A percentile compares a stretch with the other conserved stretches of the same genome.
phyloP scores from a whole-genome alignment of 768 basidiomycete genomes.

The Lactarius pseudohatsudake region DNA sequence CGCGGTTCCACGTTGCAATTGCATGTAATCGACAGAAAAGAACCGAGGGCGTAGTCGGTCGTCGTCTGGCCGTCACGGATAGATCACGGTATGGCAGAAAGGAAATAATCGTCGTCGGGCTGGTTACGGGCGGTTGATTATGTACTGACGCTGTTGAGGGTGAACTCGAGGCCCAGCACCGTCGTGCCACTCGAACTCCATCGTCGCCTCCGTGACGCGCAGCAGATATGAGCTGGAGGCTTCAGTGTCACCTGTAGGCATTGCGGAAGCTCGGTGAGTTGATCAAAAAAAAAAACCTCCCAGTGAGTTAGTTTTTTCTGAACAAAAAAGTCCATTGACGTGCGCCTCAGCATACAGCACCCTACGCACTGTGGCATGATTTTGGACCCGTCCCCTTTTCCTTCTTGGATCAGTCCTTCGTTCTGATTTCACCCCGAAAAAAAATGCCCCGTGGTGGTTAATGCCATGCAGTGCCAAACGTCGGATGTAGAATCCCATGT shows the following conservation, averaged over 20 bases:
- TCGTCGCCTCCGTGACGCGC: neutral
- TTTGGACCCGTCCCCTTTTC: neutral
- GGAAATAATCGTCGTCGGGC: too few relatives aligned
- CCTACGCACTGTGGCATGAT: too few relatives aligned
- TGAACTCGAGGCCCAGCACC: neutral
- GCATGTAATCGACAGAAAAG: neutral
- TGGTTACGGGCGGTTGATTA: neutral
- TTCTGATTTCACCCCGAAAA: too few relatives aligned
- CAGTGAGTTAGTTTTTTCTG: neutral
- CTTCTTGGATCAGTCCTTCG: too few relatives aligned
- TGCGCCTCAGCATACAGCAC: too few relatives aligned
- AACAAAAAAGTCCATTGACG: neutral
- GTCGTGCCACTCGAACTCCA: neutral
- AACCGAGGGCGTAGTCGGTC: neutral
- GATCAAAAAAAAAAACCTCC: too few relatives aligned
- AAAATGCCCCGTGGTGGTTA: too few relatives aligned
- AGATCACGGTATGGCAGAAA: too few relatives aligned
- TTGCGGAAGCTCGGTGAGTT: neutral
- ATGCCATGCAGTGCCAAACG: too few relatives aligned
- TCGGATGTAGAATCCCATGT: too few relatives aligned
- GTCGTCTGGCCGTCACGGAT: neutral
- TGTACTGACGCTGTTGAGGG: neutral
- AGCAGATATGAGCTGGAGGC: neutral
- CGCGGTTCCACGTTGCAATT: neutral
- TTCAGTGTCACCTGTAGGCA: neutral